Conservation (phyloP, 2,329 filamentous ascomycete species). For the Trichoderma harzianum region DNA sequence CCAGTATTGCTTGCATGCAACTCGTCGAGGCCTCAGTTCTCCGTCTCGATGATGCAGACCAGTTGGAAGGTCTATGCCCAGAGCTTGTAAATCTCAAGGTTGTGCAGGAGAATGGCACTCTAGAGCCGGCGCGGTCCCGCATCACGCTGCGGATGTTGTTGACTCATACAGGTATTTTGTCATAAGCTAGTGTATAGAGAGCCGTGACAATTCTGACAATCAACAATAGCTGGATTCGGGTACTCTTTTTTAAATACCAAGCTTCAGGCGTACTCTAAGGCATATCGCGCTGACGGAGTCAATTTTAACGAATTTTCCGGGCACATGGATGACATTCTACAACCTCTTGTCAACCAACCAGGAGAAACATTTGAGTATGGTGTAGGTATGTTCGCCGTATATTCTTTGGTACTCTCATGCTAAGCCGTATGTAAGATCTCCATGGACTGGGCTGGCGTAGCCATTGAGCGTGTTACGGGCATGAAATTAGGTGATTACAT, state of each 20-base stretch:
- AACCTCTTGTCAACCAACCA: background rate
- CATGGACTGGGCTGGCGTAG: too few species aligned
- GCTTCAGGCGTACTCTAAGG: background rate
- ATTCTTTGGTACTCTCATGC: too few species aligned
- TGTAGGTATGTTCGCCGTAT: background rate
- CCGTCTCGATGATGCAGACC: background rate
- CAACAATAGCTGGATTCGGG: background rate
- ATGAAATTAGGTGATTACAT: too few species aligned
- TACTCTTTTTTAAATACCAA: background rate
- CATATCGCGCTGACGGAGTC: background rate
- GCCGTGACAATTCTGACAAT: background rate
- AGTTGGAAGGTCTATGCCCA: background rate
- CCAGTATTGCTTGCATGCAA: background rate
- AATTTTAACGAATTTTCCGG: background rate
- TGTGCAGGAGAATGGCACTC: background rate
- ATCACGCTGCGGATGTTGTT: background rate
- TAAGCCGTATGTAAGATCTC: too few species aligned
- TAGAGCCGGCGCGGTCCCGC: background rate
- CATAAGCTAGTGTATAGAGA: background rate
- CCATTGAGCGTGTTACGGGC: too few species aligned
- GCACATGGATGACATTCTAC: background rate
- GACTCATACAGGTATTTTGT: background rate
- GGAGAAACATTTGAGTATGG: background rate
- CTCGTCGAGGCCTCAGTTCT: background rate
- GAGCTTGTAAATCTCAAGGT: background rate